Evolutionary conservation across 2,329 filamentous ascomycete species (phyloP).

Genomic region (Lithohypha guttulata): DNA sequence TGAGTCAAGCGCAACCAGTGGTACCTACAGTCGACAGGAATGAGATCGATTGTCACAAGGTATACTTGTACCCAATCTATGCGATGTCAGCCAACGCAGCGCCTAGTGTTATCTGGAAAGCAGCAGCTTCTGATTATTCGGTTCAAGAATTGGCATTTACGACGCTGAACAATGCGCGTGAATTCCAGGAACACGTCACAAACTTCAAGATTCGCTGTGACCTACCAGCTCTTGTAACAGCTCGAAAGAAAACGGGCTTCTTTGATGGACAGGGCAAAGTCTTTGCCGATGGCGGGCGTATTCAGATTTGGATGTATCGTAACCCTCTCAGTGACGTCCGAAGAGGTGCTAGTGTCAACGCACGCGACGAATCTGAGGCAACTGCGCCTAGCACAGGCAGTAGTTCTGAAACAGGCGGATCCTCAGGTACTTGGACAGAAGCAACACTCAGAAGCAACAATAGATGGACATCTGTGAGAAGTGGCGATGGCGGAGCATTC

Average conservation of each 20-base stretch:
- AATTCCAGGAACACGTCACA: conserved; percentile 4
- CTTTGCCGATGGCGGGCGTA: conserved; percentile 1
- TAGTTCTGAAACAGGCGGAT: not conserved
- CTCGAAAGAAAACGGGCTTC: not conserved
- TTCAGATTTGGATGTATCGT: conserved; percentile 8
- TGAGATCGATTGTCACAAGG: conserved; percentile 6
- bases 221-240: not conserved
- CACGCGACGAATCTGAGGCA: not conserved
- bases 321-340: not conserved
- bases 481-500: not conserved
- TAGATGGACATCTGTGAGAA: not conserved
- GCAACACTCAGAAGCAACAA: not conserved
- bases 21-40: not conserved
- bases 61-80: conserved; percentile 6
- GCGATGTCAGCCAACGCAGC: not conserved
- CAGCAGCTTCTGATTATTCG: not conserved
- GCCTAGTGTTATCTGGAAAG: conserved; percentile 6
- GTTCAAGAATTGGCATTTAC: conserved; percentile 4
- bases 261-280: not conserved
- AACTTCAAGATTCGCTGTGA: conserved; percentile 4
- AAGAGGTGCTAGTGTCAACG: not conserved
- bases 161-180: not conserved
- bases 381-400: not conserved
- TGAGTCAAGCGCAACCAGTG: not conserved
- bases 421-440: not conserved